Base-by-base conservation (phyloP, 768 basidiomycete genomes). In the Collybia mongolica region DNA sequence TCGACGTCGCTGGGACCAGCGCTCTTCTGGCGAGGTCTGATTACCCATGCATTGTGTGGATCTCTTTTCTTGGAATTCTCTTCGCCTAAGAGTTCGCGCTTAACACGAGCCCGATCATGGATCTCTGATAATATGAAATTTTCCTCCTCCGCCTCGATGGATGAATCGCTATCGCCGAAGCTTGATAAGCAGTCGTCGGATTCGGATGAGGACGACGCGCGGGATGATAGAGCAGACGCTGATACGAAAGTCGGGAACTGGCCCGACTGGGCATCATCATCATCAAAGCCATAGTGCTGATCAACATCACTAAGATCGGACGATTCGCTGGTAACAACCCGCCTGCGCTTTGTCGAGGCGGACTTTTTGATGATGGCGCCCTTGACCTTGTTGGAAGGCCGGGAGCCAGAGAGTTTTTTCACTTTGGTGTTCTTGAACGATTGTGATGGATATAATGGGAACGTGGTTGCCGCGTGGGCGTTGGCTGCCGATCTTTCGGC, bases 161-260 rank as follows among this genome's bases (percentile, higher is more conserved):
- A 77, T 23, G 79, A 78, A 55, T 84, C 84, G 42, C 77, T 76
- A 40, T 66, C 70, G 49, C 73, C 77, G 52, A 76, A 75, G 22
- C 72, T 72, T 12, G 73, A 74, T 39, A 65, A 60, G 2, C 65
- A 70, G 39, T 52, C 54, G 46, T 72, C 70, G 11, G 80, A 81
- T 41, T 75, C 76, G 2, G 77, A 74, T 6, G 72, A 67, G 17
- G 73, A 70, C 11, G 78, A 77, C 8, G 69, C 72, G 43, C 67
- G 70, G 6, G 76, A 76, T 6, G 81, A 77, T 36, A 81, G 58
- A 2, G 71, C 81, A 24, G 83, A 82, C 18, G 86, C 86, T 23
- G 83, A 80, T 22, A 88, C 72, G 62, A 88, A 87, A 19, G 84
- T 88, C 11, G 86, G 86, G 63, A 84, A 83, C 43, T 67, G 71